A percentile compares a stretch with the other conserved stretches of the same genome.
These are phyloP conservation scores for Lactifluus pinguis DNA, from an alignment of 768 basidiomycete species.

Conservation along the genomic window DNA sequence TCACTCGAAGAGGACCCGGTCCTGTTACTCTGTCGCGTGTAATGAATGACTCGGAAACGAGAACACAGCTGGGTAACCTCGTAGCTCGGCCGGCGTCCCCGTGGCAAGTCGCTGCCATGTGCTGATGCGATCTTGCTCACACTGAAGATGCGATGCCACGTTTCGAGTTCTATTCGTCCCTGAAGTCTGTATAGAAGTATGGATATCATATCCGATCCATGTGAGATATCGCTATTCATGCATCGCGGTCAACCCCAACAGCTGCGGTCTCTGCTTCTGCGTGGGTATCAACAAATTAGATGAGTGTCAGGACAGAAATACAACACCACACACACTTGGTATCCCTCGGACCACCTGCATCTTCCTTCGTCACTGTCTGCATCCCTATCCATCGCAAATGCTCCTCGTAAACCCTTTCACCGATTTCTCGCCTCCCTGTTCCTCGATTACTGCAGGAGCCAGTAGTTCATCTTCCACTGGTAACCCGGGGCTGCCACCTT, in stretches of 20 bases:
- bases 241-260: slow-evolving; percentile 55
- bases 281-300: too few relatives aligned
- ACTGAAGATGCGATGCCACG: too few relatives aligned
- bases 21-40: too few relatives aligned
- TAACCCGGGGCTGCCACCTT: slow-evolving; percentile 67
- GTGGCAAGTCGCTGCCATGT: too few relatives aligned
- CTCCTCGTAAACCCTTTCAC: slow-evolving; percentile 80
- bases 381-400: slow-evolving; percentile 67
- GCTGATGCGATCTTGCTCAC: too few relatives aligned
- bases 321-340: background rate
- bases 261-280: slow-evolving; percentile 67
- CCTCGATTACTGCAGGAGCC: slow-evolving; percentile 37
- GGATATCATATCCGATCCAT: background rate
- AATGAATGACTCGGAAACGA: too few relatives aligned
- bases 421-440: slow-evolving; percentile 68
- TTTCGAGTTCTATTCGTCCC: too few relatives aligned
- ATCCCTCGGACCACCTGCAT: slow-evolving; percentile 20
- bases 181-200: too few relatives aligned
- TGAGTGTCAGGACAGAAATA: too few relatives aligned
- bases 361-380: slow-evolving; percentile 45
- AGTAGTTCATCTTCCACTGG: slow-evolving; percentile 30
- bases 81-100: too few relatives aligned
- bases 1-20: too few relatives aligned
- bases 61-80: too few relatives aligned
- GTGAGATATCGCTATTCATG: slow-evolving; percentile 26